phyloP scores from a whole-genome alignment of 495 filamentous ascomycete species.

The Xylaria bambusicola region DNA sequence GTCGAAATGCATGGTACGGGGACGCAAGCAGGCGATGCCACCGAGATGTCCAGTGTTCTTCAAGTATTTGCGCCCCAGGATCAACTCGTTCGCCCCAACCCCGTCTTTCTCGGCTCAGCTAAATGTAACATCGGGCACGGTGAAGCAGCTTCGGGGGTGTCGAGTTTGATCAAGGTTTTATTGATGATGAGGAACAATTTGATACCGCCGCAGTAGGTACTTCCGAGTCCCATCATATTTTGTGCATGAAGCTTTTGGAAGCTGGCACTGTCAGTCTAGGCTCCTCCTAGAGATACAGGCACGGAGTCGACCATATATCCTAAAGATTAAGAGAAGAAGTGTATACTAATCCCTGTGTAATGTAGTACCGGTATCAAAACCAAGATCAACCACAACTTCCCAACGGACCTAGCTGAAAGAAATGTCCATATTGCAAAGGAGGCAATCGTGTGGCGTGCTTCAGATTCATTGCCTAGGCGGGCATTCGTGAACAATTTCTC shows the following conservation, averaged over 20 bases:
- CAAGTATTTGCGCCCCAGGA: constrained; percentile 65
- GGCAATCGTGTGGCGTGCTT: no score
- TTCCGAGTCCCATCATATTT: no score
- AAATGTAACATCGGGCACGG: constrained; percentile 81
- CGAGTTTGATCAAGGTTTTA: constrained; percentile 68
- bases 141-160: constrained; percentile 68
- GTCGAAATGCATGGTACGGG: constrained; percentile 77
- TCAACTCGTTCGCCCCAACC: constrained; percentile 44
- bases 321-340: no score
- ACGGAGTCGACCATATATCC: no score
- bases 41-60: constrained; percentile 65
- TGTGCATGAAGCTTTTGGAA: no score
- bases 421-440: no score
- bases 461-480: no score
- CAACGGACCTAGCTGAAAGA: constrained; percentile 7
- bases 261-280: no score
- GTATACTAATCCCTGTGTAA: no score
- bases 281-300: no score
- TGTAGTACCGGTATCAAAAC: constrained; percentile 72
- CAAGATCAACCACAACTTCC: constrained; percentile 45
- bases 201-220: constrained; percentile 77
- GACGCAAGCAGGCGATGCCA: constrained; percentile 65
- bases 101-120: constrained; percentile 66
- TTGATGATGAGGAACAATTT: constrained; percentile 71
- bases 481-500: constrained; percentile 59